Base-by-base conservation (phyloP, 2,329 filamentous ascomycete genomes). In the Penicillium griseofulvum region DNA sequence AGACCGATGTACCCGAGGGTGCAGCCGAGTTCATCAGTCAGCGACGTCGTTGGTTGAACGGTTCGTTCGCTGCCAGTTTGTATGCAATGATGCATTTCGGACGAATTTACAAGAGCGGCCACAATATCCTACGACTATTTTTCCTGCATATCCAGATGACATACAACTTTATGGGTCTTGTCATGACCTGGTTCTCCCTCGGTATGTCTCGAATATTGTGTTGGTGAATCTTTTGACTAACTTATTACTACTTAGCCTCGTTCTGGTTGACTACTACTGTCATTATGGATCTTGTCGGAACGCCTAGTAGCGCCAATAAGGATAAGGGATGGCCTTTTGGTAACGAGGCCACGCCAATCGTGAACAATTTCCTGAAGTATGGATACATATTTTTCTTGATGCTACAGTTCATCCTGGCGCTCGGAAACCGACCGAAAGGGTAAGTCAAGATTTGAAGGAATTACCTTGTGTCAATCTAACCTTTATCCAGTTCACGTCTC, bases 31-130 rank as follows among this genome's bases (percentile, higher is more conserved):
- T 97, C 77, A 97, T 97, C 80, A 87, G 89, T 66, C 93, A 97
- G 78, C 90, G 93, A 81, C 88, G 93, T 82, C 88, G 93, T 80
- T 97, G 93, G 93, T 81, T 97, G 63, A 97, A 97, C 83, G 93
- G 93, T 81, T 97, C 93, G 1, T 97, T 97, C 71, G 93, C 93
- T 55, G 93, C 93, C 75, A 91, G 89, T 75, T 85, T 97, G 73
- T 97, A 97, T 81, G 88, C 93, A 26, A 83, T 97, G 60, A 96
- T 97, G 88, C 94, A 97, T 75, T 97, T 97, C 70, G 89, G 90
- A 44, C 89, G 93, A 65, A 95, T 97, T 86, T 97, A 97, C 84
- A 94, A 94, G 82, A 91, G 87, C 71, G 92, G 93, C 43, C 93
- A 97, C 81, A 97, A 96, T 82, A 82, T 97, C 63, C 77, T 97